Percentiles rank a stretch among this genome's conserved stretches.
Conservation (phyloP, 208 protist species). For the Angomonas deanei region DNA sequence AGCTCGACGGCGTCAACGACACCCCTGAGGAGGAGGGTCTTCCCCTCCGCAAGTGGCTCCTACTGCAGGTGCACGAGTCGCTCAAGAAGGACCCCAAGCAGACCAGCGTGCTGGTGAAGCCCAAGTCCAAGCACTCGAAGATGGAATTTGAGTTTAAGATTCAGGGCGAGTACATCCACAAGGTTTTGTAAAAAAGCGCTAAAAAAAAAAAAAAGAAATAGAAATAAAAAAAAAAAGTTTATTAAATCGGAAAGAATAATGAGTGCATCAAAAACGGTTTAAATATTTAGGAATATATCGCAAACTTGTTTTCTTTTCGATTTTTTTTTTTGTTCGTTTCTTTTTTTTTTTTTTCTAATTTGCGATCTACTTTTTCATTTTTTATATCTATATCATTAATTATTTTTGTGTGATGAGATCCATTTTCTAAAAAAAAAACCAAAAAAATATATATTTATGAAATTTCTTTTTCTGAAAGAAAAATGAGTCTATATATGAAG, state of each 20-base stretch:
- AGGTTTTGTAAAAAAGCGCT: conserved; percentile 1
- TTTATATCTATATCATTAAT: not conserved
- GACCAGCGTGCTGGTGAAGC: conserved; percentile 39
- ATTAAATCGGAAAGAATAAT: conserved; percentile 27
- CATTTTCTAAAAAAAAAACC: not conserved
- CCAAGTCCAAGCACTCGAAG: conserved; percentile 38
- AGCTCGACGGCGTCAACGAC: conserved; percentile 60
- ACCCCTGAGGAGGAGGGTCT: conserved; percentile 62
- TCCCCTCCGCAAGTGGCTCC: conserved; percentile 71
- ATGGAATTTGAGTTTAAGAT: conserved; percentile 40
- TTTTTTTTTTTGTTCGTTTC: conserved; percentile 5
- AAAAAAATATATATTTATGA: not conserved
- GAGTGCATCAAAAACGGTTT: conserved; percentile 42
- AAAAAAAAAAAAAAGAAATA: conserved; percentile 1
- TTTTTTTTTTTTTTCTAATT: conserved; percentile 12
- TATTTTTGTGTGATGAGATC: not conserved
- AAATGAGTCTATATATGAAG: too few relatives aligned
- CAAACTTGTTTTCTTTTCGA: not conserved
- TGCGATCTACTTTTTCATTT: not conserved
- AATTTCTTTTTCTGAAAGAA: too few relatives aligned
- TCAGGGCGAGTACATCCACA: conserved; percentile 14
- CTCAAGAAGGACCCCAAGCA: conserved; percentile 45
- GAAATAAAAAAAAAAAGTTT: conserved; percentile 16
- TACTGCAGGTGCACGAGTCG: conserved; percentile 39
- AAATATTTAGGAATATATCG: not conserved